phyloP scores from a whole-genome alignment of 2,329 filamentous ascomycete genomes.

The Malbranchea zuffiana region DNA sequence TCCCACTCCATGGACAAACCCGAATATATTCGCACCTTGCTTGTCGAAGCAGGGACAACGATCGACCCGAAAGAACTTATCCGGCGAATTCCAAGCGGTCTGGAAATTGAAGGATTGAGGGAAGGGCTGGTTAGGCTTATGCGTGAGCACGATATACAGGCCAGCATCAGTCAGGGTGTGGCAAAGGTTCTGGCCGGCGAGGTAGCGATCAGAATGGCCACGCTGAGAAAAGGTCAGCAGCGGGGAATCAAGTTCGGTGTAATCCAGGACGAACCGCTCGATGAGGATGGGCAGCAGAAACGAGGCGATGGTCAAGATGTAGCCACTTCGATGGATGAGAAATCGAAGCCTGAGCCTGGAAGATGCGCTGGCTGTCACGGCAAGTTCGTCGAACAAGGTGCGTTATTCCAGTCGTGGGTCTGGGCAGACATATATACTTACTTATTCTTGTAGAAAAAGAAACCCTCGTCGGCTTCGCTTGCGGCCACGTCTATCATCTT shows the following conservation, averaged over 20 bases:
- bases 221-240: conserved; percentile 65
- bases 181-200: conserved; percentile 79
- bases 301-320: conserved; percentile 9
- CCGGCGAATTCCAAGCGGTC: conserved; percentile 76
- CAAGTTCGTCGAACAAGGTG: conserved; percentile 32
- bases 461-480: conserved; percentile 55
- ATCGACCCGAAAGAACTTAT: conserved; percentile 89
- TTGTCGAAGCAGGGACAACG: conserved; percentile 87
- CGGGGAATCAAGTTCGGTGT: conserved; percentile 86
- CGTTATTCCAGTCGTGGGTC: conserved; percentile 6
- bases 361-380: conserved; percentile 31
- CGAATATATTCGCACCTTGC: conserved; percentile 77
- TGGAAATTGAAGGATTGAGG: conserved; percentile 82
- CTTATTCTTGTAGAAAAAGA: conserved; percentile 36
- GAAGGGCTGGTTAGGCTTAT: conserved; percentile 85
- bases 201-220: conserved; percentile 72
- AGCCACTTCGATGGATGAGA: conserved; percentile 10
- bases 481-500: conserved; percentile 58
- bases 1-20: conserved; percentile 98
- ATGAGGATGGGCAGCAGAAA: conserved; percentile 4
- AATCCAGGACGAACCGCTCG: conserved; percentile 20
- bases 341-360: conserved; percentile 15
- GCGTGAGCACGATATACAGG: conserved; percentile 90
- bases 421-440: neutral
- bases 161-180: conserved; percentile 81